Base-by-base conservation (phyloP, 1,139 yeast species). In the Lodderomyces parapsilosis region DNA sequence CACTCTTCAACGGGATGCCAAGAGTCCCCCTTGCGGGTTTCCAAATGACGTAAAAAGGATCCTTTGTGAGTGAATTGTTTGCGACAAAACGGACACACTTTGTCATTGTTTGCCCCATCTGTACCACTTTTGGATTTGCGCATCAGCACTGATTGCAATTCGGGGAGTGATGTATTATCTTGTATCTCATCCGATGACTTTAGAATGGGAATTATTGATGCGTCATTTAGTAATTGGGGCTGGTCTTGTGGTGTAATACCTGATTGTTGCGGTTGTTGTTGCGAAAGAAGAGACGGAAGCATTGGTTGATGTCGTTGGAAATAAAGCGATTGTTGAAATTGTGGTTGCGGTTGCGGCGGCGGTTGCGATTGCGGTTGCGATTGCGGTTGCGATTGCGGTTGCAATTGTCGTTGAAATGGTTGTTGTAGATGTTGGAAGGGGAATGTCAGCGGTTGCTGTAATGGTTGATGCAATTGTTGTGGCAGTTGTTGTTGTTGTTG, bases 11-110 rank as follows among this genome's bases (percentile, higher is more conserved):
- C 11, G 1, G 62, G 62, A 39, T 57, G 62, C 18, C 50, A 24
- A 2, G 41, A 33, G 42, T 57, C 60, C 4, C 62, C 62, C 36
- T 54, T 56, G 38, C 52, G 54, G 11, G 47, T 35, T 39, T 57
- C 59, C 27, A 57, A 44, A 46, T 57, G 62, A 23, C 60, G 43
- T 5, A 53, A 53, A 25, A 53, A 46, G 4, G 56, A 49, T 2
- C 59, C 57, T 27, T 50, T 47, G 23, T 54, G 56, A 10, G 52
- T 48, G 43, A 57, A 57, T 23, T 43, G 46, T 36, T 50, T 47
- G 14, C 47, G 40, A 41, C 62, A 57, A 43, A 49, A 56, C n/a
- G 18, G 48, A 42, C 62, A 57, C 14, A 31, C 19, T 36, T 41
- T 46, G 8, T 37, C 44, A 13, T 43, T 35, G 15, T 5, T 19